Conservation (phyloP, 345 rosid genomes). For the Noccaea caerulescens region DNA sequence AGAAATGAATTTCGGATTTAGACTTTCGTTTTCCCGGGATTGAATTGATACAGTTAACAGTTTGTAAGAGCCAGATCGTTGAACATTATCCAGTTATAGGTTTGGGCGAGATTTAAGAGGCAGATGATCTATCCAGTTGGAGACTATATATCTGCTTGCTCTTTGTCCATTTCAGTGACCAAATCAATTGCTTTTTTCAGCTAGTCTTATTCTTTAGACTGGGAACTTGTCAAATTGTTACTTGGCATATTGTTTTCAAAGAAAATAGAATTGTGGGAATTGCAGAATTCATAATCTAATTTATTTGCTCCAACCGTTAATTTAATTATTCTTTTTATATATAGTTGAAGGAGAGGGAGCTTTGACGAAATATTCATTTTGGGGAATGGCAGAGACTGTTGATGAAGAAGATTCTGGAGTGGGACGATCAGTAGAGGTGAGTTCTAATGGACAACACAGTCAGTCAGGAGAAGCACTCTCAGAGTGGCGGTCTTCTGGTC, state of each 20-base stretch:
- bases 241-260: neutral
- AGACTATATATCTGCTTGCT: neutral
- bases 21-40: neutral
- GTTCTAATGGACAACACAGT: conserved; percentile 63
- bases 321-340: too few species aligned
- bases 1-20: conserved; percentile 20
- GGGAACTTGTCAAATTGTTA: neutral
- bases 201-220: neutral
- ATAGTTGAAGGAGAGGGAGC: conserved; percentile 28
- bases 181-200: conserved; percentile 5
- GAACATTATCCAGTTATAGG: neutral
- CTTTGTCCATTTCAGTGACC: conserved; percentile 10
- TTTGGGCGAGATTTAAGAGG: neutral
- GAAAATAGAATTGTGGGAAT: neutral
- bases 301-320: neutral
- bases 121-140: neutral
- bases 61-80: conserved; percentile 1
- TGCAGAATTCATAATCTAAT: neutral
- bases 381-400: conserved; percentile 71
- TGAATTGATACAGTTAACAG: neutral
- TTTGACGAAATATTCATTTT: neutral
- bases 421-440: conserved; percentile 71
- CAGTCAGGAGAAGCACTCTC: conserved; percentile 79
- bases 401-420: conserved; percentile 77
- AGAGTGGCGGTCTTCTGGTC: conserved; percentile 92